A percentile compares a stretch with the other conserved stretches of the same genome.
These are phyloP conservation scores for Wickerhamomyces ciferrii DNA, from an alignment of 805 yeast genomes.

Conservation along the genomic window DNA sequence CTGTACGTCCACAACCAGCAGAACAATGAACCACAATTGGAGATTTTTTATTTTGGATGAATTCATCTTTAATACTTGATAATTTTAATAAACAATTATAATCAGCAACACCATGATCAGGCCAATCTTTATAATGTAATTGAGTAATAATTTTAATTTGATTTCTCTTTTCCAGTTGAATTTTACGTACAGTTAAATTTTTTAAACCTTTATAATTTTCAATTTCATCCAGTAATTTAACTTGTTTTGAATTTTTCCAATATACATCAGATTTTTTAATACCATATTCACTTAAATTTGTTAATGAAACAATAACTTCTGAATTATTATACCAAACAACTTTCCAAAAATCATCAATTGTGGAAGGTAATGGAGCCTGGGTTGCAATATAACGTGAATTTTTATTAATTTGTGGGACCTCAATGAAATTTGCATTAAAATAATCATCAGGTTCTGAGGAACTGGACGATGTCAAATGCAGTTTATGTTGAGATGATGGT, in stretches of 20 bases:
- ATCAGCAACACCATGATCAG: conserved; percentile 70
- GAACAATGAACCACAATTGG: conserved; percentile 87
- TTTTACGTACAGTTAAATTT: conserved; percentile 27
- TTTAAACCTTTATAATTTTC: conserved; percentile 23
- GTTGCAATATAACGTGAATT: conserved; percentile 65
- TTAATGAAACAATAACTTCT: conserved; percentile 71
- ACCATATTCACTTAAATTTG: conserved; percentile 69
- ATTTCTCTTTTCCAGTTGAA: conserved; percentile 16
- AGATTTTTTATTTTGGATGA: conserved; percentile 15
- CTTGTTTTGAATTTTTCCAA: conserved; percentile 56
- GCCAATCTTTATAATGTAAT: conserved; percentile 75
- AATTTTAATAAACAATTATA: conserved; percentile 25
- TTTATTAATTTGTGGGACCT: conserved; percentile 31
- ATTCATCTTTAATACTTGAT: conserved; percentile 24
- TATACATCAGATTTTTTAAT: conserved; percentile 77
- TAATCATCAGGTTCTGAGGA: conserved; percentile 42
- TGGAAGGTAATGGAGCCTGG: conserved; percentile 80
- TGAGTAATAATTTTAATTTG: conserved; percentile 51
- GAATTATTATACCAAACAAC: conserved; percentile 61
- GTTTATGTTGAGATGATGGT: background rate
- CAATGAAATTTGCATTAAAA: conserved; percentile 81
- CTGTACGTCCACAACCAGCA: conserved; percentile 97
- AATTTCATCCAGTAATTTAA: conserved; percentile 28
- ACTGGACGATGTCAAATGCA: conserved; percentile 23
- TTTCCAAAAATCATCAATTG: conserved; percentile 88